Base-by-base conservation (phyloP, 1,284 basidiomycete genomes). In the Leccinum fallax region DNA sequence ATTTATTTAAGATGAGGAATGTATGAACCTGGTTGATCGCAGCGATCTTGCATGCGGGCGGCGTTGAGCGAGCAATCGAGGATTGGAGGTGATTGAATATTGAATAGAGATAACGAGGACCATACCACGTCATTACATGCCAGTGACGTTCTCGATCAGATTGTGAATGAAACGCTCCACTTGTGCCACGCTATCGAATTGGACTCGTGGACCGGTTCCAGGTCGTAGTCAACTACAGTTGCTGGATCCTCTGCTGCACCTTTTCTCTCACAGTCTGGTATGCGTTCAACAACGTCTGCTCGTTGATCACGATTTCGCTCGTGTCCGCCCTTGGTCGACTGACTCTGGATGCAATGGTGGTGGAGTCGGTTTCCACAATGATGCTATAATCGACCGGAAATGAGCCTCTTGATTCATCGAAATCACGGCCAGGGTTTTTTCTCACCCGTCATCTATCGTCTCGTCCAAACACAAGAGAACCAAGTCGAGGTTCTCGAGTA, bases 241-340 rank as follows among this genome's bases (percentile, higher is more conserved):
- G 84, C 15, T 84, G 81, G 64, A 86, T 85, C 69, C 82, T 79
- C 74, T 88, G 86, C 66, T 86, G 83, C 71, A 91, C 83, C 76
- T 85, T 83, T 74, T 95, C 94, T 77, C 90, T 92, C 69, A 97
- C 88, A 2, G 92, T 94, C 75, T 94, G 92, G 78, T 95, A 94
- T 40, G 94, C 94, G 72, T 83, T 95, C 85, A 97, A 83, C 65
- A 97, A 83, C 5, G 94, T 97, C 79, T 98, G 95, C 79, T 99
- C 97, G 83, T 98, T 99, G 84, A 99, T 97, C 65, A 97, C 93
- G 67, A 99, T 97, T 71, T 98, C 96, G 48, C 92, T 92, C 59
- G 94, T 91, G 76, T 99, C 97, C 19, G 96, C 90, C 70, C 89
- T 89, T 55, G 97, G 94, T 67, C 96, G 82, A 67, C 94, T 97